phyloP scores from a whole-genome alignment of 805 yeast genomes.

The Maudiozyma turicensis region DNA sequence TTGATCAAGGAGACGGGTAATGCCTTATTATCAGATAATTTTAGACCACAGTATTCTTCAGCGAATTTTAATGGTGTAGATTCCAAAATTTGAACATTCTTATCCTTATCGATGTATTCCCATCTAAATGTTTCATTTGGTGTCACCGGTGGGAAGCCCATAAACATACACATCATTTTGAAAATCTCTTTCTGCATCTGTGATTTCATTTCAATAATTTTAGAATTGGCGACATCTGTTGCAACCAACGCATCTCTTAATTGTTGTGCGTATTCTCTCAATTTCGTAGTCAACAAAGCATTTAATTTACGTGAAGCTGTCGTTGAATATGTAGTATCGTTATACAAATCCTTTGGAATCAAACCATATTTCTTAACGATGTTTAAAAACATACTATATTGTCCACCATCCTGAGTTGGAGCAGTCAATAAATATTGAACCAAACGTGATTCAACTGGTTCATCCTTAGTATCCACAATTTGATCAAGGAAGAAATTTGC shows the following conservation, averaged over 20 bases:
- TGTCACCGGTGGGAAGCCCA: slow-evolving; percentile 70
- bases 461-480: slow-evolving; percentile 56
- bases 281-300: slow-evolving; percentile 52
- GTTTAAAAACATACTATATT: slow-evolving; percentile 74
- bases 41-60: slow-evolving; percentile 39
- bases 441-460: slow-evolving; percentile 59
- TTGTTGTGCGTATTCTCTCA: slow-evolving; percentile 69
- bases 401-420: slow-evolving; percentile 81
- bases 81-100: slow-evolving; percentile 37
- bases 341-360: slow-evolving; percentile 64
- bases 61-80: slow-evolving; percentile 63
- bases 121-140: slow-evolving; percentile 59
- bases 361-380: slow-evolving; percentile 71
- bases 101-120: slow-evolving; percentile 70
- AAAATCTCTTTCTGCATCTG: slow-evolving; percentile 52
- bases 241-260: slow-evolving; percentile 37
- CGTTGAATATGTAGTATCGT: slow-evolving; percentile 53
- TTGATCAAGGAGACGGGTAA: slow-evolving; percentile 57
- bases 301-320: slow-evolving; percentile 46
- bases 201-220: slow-evolving; percentile 34
- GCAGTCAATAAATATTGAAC: slow-evolving; percentile 54
- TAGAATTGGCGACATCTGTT: slow-evolving; percentile 17
- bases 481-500: slow-evolving; percentile 73
- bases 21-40: slow-evolving; percentile 28
- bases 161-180: slow-evolving; percentile 52